Evolutionary conservation across 768 basidiomycete species (phyloP).

Genomic region (Calvatia gigantea): DNA sequence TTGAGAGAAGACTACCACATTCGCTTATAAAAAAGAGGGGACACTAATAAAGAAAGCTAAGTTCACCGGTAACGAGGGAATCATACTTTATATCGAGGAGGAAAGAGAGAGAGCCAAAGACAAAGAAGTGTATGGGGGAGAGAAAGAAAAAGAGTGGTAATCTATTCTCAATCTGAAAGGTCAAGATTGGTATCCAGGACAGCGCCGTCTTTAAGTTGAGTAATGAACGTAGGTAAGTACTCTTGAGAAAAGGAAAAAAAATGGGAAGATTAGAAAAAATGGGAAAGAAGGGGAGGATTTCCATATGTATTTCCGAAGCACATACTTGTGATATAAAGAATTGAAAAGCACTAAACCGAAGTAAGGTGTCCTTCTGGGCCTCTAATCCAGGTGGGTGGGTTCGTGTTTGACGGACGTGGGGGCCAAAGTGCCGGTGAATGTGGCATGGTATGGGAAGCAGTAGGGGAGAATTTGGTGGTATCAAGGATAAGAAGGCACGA

Average conservation of each 20-base stretch:
- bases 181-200: conserved; percentile 8
- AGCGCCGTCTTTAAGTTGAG: conserved; percentile 4
- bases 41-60: background rate
- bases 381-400: too few species aligned
- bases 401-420: too few species aligned
- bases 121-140: background rate
- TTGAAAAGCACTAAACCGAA: too few species aligned
- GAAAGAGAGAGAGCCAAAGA: background rate
- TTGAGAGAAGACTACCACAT: too few species aligned
- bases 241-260: background rate
- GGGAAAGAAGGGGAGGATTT: conserved; percentile 1
- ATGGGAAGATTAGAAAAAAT: background rate
- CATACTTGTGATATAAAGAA: background rate
- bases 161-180: background rate
- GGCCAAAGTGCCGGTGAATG: too few species aligned
- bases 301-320: background rate
- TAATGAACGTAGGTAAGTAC: background rate
- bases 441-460: background rate
- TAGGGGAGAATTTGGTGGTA: too few species aligned
- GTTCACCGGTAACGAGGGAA: background rate
- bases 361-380: too few species aligned
- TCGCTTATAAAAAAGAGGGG: background rate
- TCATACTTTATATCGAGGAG: background rate
- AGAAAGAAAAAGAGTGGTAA: conserved; percentile 5
- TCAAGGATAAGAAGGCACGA: background rate